Base-by-base conservation (phyloP, 225 moss, liverwort and hornwort species). In the Anthoceros angustus region DNA sequence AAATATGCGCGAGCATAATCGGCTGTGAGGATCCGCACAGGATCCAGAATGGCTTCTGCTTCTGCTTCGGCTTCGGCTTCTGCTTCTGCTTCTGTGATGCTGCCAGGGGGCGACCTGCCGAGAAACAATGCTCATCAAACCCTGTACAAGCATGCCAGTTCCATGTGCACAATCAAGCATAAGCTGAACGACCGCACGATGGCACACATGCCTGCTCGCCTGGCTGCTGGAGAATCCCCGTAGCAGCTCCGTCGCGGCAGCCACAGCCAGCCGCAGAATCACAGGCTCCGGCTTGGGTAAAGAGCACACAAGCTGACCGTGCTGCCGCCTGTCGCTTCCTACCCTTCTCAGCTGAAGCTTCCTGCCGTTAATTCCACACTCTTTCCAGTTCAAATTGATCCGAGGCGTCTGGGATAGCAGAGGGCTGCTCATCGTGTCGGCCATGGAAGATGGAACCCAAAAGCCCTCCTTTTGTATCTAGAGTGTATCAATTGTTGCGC, bases 1-100 rank as follows among this genome's bases (percentile, higher is more conserved):
- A 92, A 92, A 66, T 92, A 88, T 7, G 83, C 76, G 42, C 73
- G 74, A 15, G 72, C 66, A 46, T 84, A 92, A 43, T 92, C 92
- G 38, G 76, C 66, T 39, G 78, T 86, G 48, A 92, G 83, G 63
- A 65, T 60, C 55, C 77, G 75, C 48, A 92, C 42, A 41, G 86
- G 64, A 61, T 74, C 77, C 65, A 66, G 72, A 41, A 68, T 42
- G 41, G 48, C 63, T 55, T 68, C 32, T 64, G 66, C 50, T 42
- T 68, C 42, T 5, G 41, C 76, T 68, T 76, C 73, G 64, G 68
- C 50, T n/a, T n/a, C n/a, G 42, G 60, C 63, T 62, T 69, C 26
- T 63, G 66, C 49, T 45, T 68, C 42, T 5, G 41, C 74, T 68
- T 76, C 15, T 61, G 42, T 63, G 62, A 69, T 9, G 63, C 71